phyloP scores from a whole-genome alignment of 179 eudicot species.

The Sideroxylon spinosum region DNA sequence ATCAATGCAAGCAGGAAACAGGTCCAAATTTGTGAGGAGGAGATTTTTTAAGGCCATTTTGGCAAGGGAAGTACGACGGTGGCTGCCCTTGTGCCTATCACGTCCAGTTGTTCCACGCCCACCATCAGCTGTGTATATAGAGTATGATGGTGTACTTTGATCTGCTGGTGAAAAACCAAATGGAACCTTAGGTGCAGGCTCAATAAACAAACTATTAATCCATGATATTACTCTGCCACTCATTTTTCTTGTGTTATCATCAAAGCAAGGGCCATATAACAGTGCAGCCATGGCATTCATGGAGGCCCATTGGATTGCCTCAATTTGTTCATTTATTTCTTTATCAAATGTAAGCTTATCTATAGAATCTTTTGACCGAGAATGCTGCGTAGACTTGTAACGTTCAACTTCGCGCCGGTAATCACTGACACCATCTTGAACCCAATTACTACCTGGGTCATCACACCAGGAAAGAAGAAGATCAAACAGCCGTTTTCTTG shows the following conservation, averaged over 20 bases:
- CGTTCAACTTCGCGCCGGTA: slow-evolving; percentile 97
- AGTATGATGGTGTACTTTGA: slow-evolving; percentile 96
- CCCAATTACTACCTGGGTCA: slow-evolving; percentile 73
- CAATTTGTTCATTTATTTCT: slow-evolving; percentile 89
- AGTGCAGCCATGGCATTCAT: slow-evolving; percentile 97
- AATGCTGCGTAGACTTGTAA: slow-evolving; percentile 85
- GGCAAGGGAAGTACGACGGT: slow-evolving; percentile 84
- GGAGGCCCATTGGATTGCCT: slow-evolving; percentile 97
- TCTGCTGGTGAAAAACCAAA: slow-evolving; percentile 98
- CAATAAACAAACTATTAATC: slow-evolving; percentile 93
- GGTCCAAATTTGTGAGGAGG: slow-evolving; percentile 89
- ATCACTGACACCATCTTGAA: slow-evolving; percentile 82
- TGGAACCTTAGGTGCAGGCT: slow-evolving; percentile 93
- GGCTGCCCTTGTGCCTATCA: slow-evolving; percentile 91
- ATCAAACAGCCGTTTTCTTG: slow-evolving; percentile 88
- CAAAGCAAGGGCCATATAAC: slow-evolving; percentile 96
- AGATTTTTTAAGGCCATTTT: slow-evolving; percentile 91
- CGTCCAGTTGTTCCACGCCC: slow-evolving; percentile 78
- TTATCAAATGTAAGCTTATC: slow-evolving; percentile 93
- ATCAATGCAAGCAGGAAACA: slow-evolving; percentile 98
- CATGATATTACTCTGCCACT: slow-evolving; percentile 91
- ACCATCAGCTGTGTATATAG: slow-evolving; percentile 60
- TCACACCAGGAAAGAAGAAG: slow-evolving; percentile 95
- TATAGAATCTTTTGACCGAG: slow-evolving; percentile 90
- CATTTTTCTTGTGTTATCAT: slow-evolving; percentile 98